phyloP scores from a whole-genome alignment of 1,139 yeast genomes.

The Diutina mesorugosa region DNA sequence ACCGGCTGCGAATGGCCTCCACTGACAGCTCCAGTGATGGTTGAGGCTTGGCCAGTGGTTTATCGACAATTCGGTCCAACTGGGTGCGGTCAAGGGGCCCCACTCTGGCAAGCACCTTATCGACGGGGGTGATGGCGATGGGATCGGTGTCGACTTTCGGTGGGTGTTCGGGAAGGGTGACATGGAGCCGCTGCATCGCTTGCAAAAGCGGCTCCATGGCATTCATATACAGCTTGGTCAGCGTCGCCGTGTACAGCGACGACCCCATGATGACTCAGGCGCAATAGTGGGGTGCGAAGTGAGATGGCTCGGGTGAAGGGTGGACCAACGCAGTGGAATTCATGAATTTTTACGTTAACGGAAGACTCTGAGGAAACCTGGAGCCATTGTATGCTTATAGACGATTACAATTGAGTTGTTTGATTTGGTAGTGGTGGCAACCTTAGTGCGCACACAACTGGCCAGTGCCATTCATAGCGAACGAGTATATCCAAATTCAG shows the following conservation, averaged over 20 bases:
- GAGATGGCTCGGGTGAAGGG: too few species aligned
- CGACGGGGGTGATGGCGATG: constrained; percentile 16
- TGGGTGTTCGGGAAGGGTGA: constrained; percentile 12
- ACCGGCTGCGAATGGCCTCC: constrained; percentile 1
- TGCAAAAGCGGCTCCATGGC: constrained; percentile 62
- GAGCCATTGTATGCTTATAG: too few species aligned
- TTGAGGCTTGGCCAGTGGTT: not conserved
- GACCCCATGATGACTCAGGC: not conserved
- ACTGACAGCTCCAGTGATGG: not conserved
- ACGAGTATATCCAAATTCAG: too few species aligned
- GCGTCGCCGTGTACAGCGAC: constrained; percentile 9
- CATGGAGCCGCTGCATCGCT: constrained; percentile 18
- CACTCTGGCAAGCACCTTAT: constrained; percentile 16
- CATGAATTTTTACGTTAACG: too few species aligned
- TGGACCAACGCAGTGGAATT: too few species aligned
- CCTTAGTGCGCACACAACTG: too few species aligned
- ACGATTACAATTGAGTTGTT: too few species aligned
- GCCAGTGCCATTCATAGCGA: too few species aligned
- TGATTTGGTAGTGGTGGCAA: too few species aligned
- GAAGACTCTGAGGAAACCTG: too few species aligned
- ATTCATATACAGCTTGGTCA: constrained; percentile 65
- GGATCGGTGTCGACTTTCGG: constrained; percentile 24
- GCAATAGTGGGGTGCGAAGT: too few species aligned
- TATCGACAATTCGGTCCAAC: constrained; percentile 18
- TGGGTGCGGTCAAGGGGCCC: constrained; percentile 18